Evolutionary conservation across 331 rosid species (phyloP).

Genomic region (Acacia pycnantha): DNA sequence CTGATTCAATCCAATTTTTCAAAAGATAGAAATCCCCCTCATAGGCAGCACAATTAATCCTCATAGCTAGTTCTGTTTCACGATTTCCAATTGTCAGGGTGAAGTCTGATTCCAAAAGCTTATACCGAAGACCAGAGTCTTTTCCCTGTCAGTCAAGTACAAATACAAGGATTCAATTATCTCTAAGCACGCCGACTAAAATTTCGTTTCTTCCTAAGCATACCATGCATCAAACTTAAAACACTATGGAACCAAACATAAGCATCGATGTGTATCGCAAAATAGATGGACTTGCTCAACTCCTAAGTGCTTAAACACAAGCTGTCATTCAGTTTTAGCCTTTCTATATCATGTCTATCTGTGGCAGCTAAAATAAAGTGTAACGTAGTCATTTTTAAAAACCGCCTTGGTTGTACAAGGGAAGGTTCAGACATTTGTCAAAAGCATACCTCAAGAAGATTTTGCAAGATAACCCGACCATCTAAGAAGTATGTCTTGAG

Average conservation of each 20-base stretch:
- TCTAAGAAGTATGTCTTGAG: constrained; percentile 51
- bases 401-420: background rate
- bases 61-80: constrained; percentile 56
- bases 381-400: background rate
- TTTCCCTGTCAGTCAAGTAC: constrained; percentile 44
- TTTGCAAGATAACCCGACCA: constrained; percentile 55
- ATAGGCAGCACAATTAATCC: constrained; percentile 56
- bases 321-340: background rate
- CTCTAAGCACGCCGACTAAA: background rate
- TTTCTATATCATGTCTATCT: background rate
- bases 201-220: background rate
- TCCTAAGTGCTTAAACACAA: constrained; percentile 3
- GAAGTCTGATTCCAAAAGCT: constrained; percentile 65
- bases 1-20: constrained; percentile 52
- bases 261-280: constrained; percentile 7
- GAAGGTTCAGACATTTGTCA: background rate
- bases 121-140: constrained; percentile 35
- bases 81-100: constrained; percentile 41
- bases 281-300: background rate
- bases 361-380: background rate
- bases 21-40: constrained; percentile 50
- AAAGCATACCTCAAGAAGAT: constrained; percentile 56
- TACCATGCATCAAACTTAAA: background rate
- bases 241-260: background rate
- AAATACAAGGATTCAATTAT: background rate